Evolutionary conservation across 495 filamentous ascomycete genomes (phyloP).

Genomic region (Xylaria grammica): DNA sequence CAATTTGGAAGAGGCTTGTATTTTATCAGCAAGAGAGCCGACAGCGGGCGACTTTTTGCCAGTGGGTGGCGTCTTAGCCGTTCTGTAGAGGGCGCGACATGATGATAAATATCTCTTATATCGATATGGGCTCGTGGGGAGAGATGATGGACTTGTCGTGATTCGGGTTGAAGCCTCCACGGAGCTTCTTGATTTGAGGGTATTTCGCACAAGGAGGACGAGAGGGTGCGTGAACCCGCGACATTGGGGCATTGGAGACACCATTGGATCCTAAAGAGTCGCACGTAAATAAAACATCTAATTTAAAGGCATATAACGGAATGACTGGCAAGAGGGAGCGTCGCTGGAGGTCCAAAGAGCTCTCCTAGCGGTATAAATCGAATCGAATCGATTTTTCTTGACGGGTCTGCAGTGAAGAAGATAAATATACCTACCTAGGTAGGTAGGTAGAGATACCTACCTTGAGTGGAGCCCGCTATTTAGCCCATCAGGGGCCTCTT

Average conservation of each 20-base stretch:
- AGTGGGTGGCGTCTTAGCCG: neutral
- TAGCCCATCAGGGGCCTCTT: too few species aligned
- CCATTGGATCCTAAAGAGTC: neutral
- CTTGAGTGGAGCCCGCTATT: too few species aligned
- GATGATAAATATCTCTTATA: conserved; percentile 4
- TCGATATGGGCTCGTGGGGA: neutral
- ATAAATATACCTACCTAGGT: neutral
- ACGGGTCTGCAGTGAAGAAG: conserved; percentile 3
- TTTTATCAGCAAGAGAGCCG: neutral
- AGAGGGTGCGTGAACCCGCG: conserved; percentile 24
- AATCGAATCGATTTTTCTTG: conserved; percentile 2
- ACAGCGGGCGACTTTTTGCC: neutral
- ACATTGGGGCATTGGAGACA: conserved; percentile 15
- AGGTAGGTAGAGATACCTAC: too few species aligned
- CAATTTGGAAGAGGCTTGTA: neutral
- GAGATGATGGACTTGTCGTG: conserved; percentile 2
- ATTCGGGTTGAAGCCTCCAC: neutral
- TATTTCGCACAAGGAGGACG: conserved; percentile 18
- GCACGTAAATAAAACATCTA: neutral
- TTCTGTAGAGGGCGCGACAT: neutral
- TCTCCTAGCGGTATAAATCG: neutral
- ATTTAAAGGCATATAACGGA: neutral
- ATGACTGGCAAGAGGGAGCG: neutral
- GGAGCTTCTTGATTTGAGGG: conserved; percentile 13
- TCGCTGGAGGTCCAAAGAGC: neutral